Evolutionary conservation across 2,329 filamentous ascomycete genomes (phyloP), one percentile per base, ranked within the genome.

Genomic region (Dryadomyces quercus-mongolicae): DNA sequence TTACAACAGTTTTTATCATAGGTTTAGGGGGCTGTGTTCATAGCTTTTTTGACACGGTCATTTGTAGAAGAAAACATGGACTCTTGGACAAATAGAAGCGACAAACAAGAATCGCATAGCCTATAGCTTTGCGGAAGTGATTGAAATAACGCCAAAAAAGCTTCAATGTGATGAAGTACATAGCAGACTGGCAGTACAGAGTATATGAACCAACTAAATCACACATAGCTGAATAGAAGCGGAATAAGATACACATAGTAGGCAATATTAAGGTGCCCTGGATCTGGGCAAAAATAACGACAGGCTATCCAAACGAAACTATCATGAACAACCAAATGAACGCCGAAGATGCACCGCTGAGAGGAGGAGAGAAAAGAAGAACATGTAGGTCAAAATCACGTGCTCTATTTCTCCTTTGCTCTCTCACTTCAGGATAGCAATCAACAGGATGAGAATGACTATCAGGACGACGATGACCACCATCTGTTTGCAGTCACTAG

Each of bases 401-500:
- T 4, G 25, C 25, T 8, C 25, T 31, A 8, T 31, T 8, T 8
- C 8, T 31, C 25, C 25, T n/a, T n/a, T 5, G 15, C 22, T 15
- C 13, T 3, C 31, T 38, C 18, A 91, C 70, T 93, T 93, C 69
- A 91, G 66, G 48, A 95, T 80, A 22, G 86, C 80, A 70, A 96
- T 94, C 63, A 95, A 68, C 62, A 96, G 70, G 5, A 95, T 77
- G 62, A 96, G 69, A 12, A 95, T 76, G 51, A 94, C 78, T 61
- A 96, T 93, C 65, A 95, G 71, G 18, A 85, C 78, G 60, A 96
- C 82, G 56, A 94, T 88, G 31, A 85, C 77, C 55, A 82, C 84
- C 82, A 93, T 83, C 71, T 92, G 90, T 80, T 86, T 88, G 68
- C 92, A 93, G 65, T 95, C 89, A 62, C 82, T 81, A 2, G 89